A percentile compares a stretch with the other conserved stretches of the same genome.
Evolutionary conservation across 495 filamentous ascomycete species (phyloP).

Genomic region (Lophiostoma macrostomum): DNA sequence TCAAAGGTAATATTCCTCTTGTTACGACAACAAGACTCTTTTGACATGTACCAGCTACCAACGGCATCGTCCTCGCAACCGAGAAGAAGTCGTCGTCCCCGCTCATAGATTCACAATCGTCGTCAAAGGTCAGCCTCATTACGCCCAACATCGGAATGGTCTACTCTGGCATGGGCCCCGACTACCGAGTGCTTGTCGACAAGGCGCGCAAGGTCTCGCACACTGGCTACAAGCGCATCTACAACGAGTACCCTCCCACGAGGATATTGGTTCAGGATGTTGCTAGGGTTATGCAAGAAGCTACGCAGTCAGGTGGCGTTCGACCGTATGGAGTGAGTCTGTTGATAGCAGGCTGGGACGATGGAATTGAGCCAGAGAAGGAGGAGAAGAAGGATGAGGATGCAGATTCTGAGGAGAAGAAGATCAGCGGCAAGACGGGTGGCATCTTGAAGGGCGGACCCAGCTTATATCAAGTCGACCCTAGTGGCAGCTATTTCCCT

Average conservation of each 20-base stretch:
- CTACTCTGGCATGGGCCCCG: conserved; percentile 97
- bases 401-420: conserved; percentile 65
- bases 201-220: conserved; percentile 98
- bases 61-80: conserved; percentile 97
- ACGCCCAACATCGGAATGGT: conserved; percentile 99
- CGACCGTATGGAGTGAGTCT: conserved; percentile 96
- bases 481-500: conserved; percentile 93
- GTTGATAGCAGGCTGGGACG: conserved; percentile 96
- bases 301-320: conserved; percentile 95
- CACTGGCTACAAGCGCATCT: conserved; percentile 98
- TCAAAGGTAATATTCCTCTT: too few relatives aligned
- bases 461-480: conserved; percentile 97
- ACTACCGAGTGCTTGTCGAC: conserved; percentile 96
- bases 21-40: too few relatives aligned
- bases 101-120: conserved; percentile 86
- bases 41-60: conserved; percentile 66
- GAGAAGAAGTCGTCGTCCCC: conserved; percentile 99
- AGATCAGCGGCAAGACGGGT: conserved; percentile 73
- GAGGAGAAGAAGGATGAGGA: conserved; percentile 47
- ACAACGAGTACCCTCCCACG: conserved; percentile 99
- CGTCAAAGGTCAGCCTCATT: conserved; percentile 96
- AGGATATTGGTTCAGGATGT: conserved; percentile 98
- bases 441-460: conserved; percentile 94
- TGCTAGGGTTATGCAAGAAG: conserved; percentile 96
- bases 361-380: conserved; percentile 81